Evolutionary conservation across 495 filamentous ascomycete genomes (phyloP).

Genomic region (Letharia columbiana): DNA sequence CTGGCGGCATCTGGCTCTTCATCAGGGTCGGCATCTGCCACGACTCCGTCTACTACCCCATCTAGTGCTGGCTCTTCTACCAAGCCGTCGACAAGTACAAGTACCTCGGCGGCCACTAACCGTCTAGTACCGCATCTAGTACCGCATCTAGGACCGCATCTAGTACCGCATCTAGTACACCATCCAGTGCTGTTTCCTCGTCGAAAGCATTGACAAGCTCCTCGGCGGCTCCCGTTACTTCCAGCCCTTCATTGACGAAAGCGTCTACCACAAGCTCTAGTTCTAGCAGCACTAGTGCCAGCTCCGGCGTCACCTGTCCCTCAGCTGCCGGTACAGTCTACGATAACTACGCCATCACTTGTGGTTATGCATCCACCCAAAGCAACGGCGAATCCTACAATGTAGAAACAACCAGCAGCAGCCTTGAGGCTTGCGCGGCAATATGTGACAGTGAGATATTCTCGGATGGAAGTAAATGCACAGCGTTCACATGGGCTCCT

Average conservation of each 20-base stretch:
- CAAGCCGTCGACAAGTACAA: neutral
- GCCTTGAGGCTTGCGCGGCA: neutral
- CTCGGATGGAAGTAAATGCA: neutral
- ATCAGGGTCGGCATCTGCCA: neutral
- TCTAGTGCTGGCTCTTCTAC: neutral
- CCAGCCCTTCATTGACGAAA: neutral
- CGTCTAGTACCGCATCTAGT: no score
- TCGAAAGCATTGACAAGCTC: no score
- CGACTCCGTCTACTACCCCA: neutral
- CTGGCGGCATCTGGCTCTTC: neutral
- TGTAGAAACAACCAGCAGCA: neutral
- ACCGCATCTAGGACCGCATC: no score
- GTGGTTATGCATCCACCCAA: neutral
- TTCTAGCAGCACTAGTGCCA: neutral
- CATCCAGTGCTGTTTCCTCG: no score
- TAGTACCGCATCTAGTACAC: no score
- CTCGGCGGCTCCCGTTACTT: neutral
- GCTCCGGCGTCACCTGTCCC: neutral
- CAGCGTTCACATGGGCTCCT: neutral
- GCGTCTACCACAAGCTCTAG: neutral
- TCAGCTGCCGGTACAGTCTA: conserved; percentile 4
- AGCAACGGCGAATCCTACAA: neutral
- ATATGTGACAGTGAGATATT: neutral
- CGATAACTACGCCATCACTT: neutral
- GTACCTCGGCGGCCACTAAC: neutral